Base-by-base conservation (phyloP, 2,329 filamentous ascomycete genomes). In the Harringtonia aguacate region DNA sequence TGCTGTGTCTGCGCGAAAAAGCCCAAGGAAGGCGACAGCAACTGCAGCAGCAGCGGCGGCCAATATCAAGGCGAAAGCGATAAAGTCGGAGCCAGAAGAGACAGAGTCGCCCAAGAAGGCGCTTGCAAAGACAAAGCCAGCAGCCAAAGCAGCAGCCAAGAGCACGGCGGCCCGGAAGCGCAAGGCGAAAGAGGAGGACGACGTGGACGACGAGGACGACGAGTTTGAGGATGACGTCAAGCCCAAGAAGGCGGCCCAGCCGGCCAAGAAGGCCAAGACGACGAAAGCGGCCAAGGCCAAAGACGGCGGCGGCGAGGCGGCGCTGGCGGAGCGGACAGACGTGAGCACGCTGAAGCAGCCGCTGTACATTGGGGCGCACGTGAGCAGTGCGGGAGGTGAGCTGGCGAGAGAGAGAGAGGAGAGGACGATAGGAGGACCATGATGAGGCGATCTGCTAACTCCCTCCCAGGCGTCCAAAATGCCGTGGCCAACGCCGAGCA, bases 321-420 rank as follows among this genome's bases (percentile, higher is more conserved):
- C 85, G 0, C 62, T 95, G 2, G 81, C 79, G 18, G 66, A 71
- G 22, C 75, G 92, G 30, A 89, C 87, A 1, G 63, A 72, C 5
- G 61, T 79, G 27, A 53, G 63, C 13, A 77, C 79, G 1, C 68
- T 90, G 49, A 81, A 81, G 59, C 74, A 70, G 58, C 62, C 70
- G 13, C 84, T 95, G 74, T 82, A 85, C 56, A 82, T 98, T 44
- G 92, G 92, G 15, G 92, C 92, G 1, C 92, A 98, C 61, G 87
- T 97, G 48, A 92, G 84, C 61, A 81, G 77, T 50, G 88, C 92
- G 24, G 90, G 89, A 68, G 90, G 86, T 84, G 60, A 45, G 70
- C 8, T 28, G 4, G 3, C 21, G 4, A 36, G 3, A 14, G 12
- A 34, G 29, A 22, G 17, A n/a, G 29, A 17, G 27, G 17, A 20